phyloP scores from a whole-genome alignment of 73 alveolate species.

The Tetrahymena malaccensis region DNA sequence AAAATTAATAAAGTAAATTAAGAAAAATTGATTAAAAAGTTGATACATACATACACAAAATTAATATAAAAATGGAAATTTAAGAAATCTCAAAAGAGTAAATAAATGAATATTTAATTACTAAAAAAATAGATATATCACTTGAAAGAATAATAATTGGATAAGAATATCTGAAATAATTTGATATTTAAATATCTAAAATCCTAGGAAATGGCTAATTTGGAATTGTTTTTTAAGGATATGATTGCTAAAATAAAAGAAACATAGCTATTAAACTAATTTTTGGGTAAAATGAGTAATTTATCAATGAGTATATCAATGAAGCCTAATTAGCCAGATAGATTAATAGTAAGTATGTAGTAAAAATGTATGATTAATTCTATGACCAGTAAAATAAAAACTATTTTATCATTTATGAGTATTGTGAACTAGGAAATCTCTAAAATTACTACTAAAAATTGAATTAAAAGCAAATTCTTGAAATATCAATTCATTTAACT shows the following conservation, averaged over 20 bases:
- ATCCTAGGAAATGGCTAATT: neutral
- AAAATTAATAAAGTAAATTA: no score
- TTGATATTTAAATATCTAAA: neutral
- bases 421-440: neutral
- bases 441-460: neutral
- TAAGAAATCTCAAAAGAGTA: neutral
- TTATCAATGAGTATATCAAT: neutral
- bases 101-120: no score
- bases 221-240: neutral
- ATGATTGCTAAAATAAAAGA: neutral
- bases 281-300: neutral
- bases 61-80: neutral
- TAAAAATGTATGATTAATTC: neutral
- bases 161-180: no score
- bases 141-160: neutral
- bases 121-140: neutral
- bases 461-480: neutral
- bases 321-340: neutral
- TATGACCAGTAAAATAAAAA: neutral
- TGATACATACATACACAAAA: neutral
- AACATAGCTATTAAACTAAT: neutral
- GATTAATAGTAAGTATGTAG: neutral
- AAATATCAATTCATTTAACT: neutral
- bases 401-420: neutral
- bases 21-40: neutral